Conservation (phyloP, 441 rosid species). For the Metrosideros polymorpha region DNA sequence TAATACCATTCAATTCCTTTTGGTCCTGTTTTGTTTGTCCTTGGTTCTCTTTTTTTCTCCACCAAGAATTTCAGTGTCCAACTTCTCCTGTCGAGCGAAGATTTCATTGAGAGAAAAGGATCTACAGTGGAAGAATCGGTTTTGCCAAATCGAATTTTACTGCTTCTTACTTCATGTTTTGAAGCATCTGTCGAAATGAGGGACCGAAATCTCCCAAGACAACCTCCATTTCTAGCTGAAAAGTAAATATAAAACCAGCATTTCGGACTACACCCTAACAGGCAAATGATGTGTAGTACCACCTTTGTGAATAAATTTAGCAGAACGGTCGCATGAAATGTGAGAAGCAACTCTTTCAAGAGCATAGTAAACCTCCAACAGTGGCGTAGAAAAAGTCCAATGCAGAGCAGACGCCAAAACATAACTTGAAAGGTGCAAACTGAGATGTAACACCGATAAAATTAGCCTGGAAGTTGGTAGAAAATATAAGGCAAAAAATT, state of each 20-base stretch:
- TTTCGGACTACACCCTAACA: not conserved
- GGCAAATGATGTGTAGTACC: not conserved
- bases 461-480: not conserved
- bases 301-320: not conserved
- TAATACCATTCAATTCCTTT: not conserved
- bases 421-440: not conserved
- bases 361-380: not conserved
- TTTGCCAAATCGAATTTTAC: not conserved
- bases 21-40: not conserved
- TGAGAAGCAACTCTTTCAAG: not conserved
- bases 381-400: not conserved
- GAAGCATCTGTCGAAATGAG: not conserved
- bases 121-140: not conserved
- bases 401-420: not conserved
- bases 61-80: not conserved
- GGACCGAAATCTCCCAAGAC: not conserved
- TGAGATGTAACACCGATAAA: not conserved
- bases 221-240: not conserved
- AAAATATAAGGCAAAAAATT: not conserved
- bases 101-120: not conserved
- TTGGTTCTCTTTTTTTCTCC: not conserved
- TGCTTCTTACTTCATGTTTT: not conserved
- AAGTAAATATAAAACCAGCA: not conserved
- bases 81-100: not conserved
- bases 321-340: not conserved